Conservation (phyloP, 2,329 filamentous ascomycete species). For the Fusarium sp. region DNA sequence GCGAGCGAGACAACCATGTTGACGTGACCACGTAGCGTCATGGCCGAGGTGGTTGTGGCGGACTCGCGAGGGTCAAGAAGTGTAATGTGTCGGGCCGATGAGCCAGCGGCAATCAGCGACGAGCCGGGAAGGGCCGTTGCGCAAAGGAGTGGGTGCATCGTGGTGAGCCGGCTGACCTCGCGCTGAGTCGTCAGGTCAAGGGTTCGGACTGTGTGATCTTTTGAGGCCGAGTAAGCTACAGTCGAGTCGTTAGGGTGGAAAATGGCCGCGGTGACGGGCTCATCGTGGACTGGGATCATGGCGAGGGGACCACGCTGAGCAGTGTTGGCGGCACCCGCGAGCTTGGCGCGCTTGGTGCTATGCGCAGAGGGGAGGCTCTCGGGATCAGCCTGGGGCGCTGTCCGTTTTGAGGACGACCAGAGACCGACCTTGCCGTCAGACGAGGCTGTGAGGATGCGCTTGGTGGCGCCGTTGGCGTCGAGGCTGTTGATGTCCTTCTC, state of each 20-base stretch:
- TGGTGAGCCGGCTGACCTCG: slow-evolving; percentile 82
- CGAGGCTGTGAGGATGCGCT: slow-evolving; percentile 83
- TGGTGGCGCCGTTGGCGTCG: slow-evolving; percentile 74
- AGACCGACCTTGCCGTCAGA: slow-evolving; percentile 84
- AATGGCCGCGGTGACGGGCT: slow-evolving; percentile 77
- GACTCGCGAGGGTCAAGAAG: slow-evolving; percentile 89
- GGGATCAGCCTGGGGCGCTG: slow-evolving; percentile 75
- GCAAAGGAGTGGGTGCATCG: slow-evolving; percentile 82
- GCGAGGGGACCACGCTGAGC: slow-evolving; percentile 82
- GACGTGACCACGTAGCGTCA: slow-evolving; percentile 90
- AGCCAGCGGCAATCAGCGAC: slow-evolving; percentile 74
- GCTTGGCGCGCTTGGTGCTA: slow-evolving; percentile 78
- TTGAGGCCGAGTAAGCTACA: slow-evolving; percentile 88
- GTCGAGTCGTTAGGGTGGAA: slow-evolving; percentile 88
- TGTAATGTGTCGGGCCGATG: slow-evolving; percentile 84
- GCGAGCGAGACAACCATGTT: slow-evolving; percentile 69
- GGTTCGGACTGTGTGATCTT: slow-evolving; percentile 89
- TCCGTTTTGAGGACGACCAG: slow-evolving; percentile 82
- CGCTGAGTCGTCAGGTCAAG: slow-evolving; percentile 85
- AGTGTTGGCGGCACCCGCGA: slow-evolving; percentile 53
- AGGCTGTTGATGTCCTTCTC: slow-evolving; percentile 75
- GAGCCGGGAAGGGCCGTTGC: slow-evolving; percentile 74
- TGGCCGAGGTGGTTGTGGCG: slow-evolving; percentile 76
- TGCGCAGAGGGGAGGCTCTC: slow-evolving; percentile 72
- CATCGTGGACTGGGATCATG: slow-evolving; percentile 74